Percentiles rank a stretch among this genome's conserved stretches.
Conservation (phyloP, 441 rosid species). For the Gossypium lobatum region DNA sequence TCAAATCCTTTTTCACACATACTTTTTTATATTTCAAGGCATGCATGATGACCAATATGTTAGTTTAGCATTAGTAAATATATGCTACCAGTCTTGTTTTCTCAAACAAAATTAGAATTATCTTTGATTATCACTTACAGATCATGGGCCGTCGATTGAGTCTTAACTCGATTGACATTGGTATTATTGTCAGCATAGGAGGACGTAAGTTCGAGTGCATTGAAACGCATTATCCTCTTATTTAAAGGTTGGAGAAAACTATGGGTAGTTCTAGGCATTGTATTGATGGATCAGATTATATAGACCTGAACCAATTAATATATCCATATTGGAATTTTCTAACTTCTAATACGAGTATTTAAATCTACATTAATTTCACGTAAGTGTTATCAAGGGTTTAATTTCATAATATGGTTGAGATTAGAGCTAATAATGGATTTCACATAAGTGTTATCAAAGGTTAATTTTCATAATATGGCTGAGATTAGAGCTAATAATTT, state of each 20-base stretch:
- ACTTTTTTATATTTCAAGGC: not conserved
- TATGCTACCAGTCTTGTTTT: no score
- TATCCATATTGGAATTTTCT: not conserved
- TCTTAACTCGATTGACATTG: no score
- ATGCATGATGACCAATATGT: not conserved
- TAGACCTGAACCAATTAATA: not conserved
- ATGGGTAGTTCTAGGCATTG: fast-evolving
- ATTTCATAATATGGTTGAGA: not conserved
- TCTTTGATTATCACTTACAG: no score
- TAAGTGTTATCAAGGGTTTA: not conserved
- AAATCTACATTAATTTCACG: not conserved
- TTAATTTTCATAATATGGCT: no score
- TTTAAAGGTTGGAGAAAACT: fast-evolving
- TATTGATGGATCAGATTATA: not conserved
- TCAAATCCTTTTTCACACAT: not conserved
- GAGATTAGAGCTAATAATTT: no score
- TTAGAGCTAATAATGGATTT: no score
- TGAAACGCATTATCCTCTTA: no score
- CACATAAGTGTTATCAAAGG: no score
- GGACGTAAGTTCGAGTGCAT: no score
- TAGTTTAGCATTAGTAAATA: not conserved
- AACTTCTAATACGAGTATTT: not conserved
- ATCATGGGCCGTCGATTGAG: no score
- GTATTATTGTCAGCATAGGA: fast-evolving
- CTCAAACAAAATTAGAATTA: no score